Base-by-base conservation (phyloP, 495 filamentous ascomycete genomes). In the Usnea hakonensis region DNA sequence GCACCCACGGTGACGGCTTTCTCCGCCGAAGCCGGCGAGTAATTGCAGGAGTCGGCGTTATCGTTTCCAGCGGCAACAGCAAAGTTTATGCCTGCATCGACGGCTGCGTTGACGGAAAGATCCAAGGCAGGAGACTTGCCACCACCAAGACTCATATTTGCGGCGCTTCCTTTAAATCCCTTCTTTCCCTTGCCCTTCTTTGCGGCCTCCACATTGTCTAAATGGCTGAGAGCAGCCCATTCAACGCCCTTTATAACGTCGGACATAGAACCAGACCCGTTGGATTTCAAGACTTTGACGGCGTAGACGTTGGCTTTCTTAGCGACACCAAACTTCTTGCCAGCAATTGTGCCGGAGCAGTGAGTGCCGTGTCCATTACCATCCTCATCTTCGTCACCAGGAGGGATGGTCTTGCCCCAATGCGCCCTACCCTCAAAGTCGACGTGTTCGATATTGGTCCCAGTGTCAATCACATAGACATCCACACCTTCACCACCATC, bases 321-420 rank as follows among this genome's bases (percentile, higher is more conserved):
- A 69, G 95, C 90, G 64, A 99, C 94, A 84, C 95, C 95, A 73
- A 94, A 97, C 80, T 96, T 97, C 83, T 93, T 94, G 73, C 95
- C 95, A 62, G 88, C 95, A 68, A 97, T 85, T 44, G 95, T 99
- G 66, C 95, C 95, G 61, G 95, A 97, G 83, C 95, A 99, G 83
- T 99, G 95, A 66, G 95, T 99, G 68, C 95, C 95, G 81, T 99
- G 95, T 58, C 95, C 95, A 69, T 99, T 99, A 74, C 95, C 95
- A 79, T 99, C 95, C 57, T 82, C 78, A 73, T 99, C 95, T 46
- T 78, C 85, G 70, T 99, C 95, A 62, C 82, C 83, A 52, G 71
- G 62, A 59, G 95, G 95, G 69, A 99, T 89, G 60, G 95, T 99
- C 85, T 95, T 91, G 73, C 93, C 93, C 95, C 95, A 99, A 68